Base-by-base conservation (phyloP, 257 asterid genomes). In the Penstemon davidsonii region DNA sequence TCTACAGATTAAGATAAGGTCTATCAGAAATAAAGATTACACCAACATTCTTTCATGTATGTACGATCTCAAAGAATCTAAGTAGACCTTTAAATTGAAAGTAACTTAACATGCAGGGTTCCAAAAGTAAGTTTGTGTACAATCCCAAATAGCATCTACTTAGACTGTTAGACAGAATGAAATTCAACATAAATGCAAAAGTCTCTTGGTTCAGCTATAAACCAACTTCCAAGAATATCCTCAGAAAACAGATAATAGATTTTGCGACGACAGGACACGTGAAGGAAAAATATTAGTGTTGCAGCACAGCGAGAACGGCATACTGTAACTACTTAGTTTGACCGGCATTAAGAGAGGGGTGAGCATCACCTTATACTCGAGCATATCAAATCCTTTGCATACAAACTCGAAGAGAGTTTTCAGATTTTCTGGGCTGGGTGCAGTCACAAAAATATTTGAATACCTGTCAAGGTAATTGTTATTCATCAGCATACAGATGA, bases 361-460 rank as follows among this genome's bases (percentile, higher is more conserved):
- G 8, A 47, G 53, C 53, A 47, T 47, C 43, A 83, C 89, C 92
- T 83, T 81, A 68, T 86, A 86, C 45, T 75, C 82, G 8, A 86
- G 85, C 72, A 68, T 43, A n/a, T 73, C 77, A 57, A 83, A 76
- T 64, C 92, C 92, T 75, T 77, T 76, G 73, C 87, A 75, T 11
- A 83, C 76, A 80, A 86, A 86, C 59, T 83, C 85, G 60, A 86
- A 86, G 49, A 83, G 71, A 52, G 92, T 81, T 59, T 80, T 81
- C 78, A 83, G 69, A 75, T 83, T 81, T 51, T 79, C 87, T 5
- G 91, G 87, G 62, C 81, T 72, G 38, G 88, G 88, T 39, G 92
- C 92, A 44, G 92, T 86, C 18, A 86, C 83, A 74, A 75, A 83
- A 54, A 83, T 83, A 70, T 86, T 86, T 13, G 88, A 81, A 72